These are phyloP conservation scores for Mortierella sp. DNA, from an alignment of 371 early-diverging fungal genomes.

Conservation along the genomic window DNA sequence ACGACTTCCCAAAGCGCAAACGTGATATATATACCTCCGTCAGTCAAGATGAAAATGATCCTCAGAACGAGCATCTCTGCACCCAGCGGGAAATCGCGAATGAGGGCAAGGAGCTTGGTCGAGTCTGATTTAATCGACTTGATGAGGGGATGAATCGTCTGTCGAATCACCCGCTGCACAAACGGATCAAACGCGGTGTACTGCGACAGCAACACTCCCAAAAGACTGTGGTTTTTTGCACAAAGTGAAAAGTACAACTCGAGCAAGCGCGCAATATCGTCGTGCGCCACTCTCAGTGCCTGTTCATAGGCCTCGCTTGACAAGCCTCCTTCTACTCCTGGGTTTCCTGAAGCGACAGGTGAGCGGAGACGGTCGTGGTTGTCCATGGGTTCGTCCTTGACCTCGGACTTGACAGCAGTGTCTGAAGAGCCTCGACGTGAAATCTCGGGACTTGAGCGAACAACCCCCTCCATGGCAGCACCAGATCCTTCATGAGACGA, in stretches of 20 bases:
- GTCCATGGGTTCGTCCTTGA: slow-evolving; percentile 18
- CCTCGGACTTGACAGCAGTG: slow-evolving; percentile 17
- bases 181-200: slow-evolving; percentile 47
- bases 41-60: slow-evolving; percentile 80
- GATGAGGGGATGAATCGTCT: slow-evolving; percentile 80
- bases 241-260: slow-evolving; percentile 55
- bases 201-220: slow-evolving; percentile 34
- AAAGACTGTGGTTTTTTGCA: slow-evolving; percentile 50
- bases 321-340: background rate
- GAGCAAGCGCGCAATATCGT: slow-evolving; percentile 39
- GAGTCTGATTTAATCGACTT: slow-evolving; percentile 78
- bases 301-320: slow-evolving; percentile 13
- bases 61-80: slow-evolving; percentile 81
- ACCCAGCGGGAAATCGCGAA: slow-evolving; percentile 81
- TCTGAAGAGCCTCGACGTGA: background rate
- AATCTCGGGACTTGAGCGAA: background rate
- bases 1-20: background rate
- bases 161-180: slow-evolving; percentile 75
- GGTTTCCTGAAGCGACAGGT: background rate
- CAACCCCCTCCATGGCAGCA: slow-evolving; percentile 23
- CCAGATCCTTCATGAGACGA: background rate
- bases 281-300: slow-evolving; percentile 34
- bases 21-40: slow-evolving; percentile 64
- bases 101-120: slow-evolving; percentile 68
- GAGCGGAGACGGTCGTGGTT: background rate